Evolutionary conservation across 2,329 filamentous ascomycete species (phyloP), one percentile per base, ranked within the genome.

Genomic region (Venturia carpophila): DNA sequence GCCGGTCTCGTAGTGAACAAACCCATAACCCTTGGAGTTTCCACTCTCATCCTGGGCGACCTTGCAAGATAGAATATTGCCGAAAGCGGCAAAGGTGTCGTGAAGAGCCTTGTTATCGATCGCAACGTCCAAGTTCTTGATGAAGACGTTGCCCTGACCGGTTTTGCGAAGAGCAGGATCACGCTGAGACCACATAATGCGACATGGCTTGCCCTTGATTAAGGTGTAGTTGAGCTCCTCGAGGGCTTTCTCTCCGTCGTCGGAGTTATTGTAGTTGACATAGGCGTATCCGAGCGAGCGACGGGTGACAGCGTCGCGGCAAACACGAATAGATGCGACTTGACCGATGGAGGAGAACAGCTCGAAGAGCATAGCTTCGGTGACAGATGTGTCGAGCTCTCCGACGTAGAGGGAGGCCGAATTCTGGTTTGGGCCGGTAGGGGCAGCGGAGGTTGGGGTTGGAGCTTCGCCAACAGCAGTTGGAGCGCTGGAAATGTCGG

Each of bases 151-250:
- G 78, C 94, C 94, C 82, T 97, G 92, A 71, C 94, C 94, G 72
- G 92, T 99, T 88, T 99, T 99, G 83, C 94, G 94, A 73, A 99
- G 88, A 77, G 93, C 93, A 70, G 94, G 94, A 80, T 99, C 94
- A 79, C 94, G 94, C 86, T 99, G 94, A 70, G 94, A 99, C 94
- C 94, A 99, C 94, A 99, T 99, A 82, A 99, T 99, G 75, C 94
- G 93, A 89, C 94, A 99, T 67, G 94, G 93, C 76, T 90, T 92
- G 73, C 92, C 92, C 86, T 97, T 97, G 84, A 99, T 97, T 73
- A 97, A 83, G 69, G 94, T 99, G 84, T 99, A 99, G 87, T 99
- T 99, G 73, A 99, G 86, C 82, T 99, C 94, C 82, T 99, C 94
- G 68, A 99, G 88, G 73, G 94, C 94, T 81, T 96, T 95, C 84